A percentile compares a stretch with the other conserved stretches of the same genome.
Conservation (phyloP, 495 filamentous ascomycete species). For the Parathielavia hyrcaniae region DNA sequence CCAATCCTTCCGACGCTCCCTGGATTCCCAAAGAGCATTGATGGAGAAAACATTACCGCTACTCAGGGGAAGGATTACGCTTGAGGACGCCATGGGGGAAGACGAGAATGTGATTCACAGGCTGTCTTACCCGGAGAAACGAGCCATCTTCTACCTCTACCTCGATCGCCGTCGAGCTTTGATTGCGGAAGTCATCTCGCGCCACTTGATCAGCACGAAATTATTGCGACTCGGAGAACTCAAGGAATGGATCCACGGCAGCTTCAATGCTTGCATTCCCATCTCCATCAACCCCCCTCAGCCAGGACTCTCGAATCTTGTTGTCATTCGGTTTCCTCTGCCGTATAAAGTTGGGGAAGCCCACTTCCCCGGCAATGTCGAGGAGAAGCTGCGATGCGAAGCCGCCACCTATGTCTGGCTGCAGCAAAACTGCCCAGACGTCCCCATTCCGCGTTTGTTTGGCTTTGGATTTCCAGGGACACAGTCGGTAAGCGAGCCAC, state of each 20-base stretch:
- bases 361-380: slow-evolving; percentile 31
- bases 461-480: slow-evolving; percentile 30
- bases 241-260: slow-evolving; percentile 31
- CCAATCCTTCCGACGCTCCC: too few relatives aligned
- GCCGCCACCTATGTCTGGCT: slow-evolving; percentile 37
- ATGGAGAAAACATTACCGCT: neutral
- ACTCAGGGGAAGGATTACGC: neutral
- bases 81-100: neutral
- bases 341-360: slow-evolving; percentile 34
- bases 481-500: too few relatives aligned
- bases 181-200: neutral
- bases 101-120: neutral
- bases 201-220: neutral
- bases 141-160: neutral
- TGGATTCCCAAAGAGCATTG: too few relatives aligned
- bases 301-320: neutral
- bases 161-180: neutral
- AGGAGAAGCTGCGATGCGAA: slow-evolving; percentile 36
- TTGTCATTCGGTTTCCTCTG: slow-evolving; percentile 33
- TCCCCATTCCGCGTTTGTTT: slow-evolving; percentile 32
- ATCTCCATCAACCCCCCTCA: slow-evolving; percentile 22
- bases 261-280: slow-evolving; percentile 41
- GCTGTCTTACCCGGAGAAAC: neutral
- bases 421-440: slow-evolving; percentile 31
- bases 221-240: neutral